phyloP scores from a whole-genome alignment of 345 rosid species.

The Populus alba region DNA sequence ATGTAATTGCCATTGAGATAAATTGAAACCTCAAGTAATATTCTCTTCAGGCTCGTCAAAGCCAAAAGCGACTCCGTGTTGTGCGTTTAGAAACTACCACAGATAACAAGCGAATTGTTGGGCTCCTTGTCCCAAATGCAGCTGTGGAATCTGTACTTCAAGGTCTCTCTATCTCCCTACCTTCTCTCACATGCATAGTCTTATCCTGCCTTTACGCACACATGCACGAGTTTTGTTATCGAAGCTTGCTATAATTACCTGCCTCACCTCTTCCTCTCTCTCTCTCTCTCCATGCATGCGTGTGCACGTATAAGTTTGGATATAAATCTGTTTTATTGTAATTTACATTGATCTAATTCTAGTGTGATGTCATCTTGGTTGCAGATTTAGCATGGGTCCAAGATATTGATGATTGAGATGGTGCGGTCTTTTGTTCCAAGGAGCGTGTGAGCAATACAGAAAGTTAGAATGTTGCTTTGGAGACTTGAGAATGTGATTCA shows the following conservation, averaged over 20 bases:
- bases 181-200: not conserved
- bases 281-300: accelerated
- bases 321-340: not conserved
- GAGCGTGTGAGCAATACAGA: no score
- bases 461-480: not conserved
- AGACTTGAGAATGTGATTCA: not conserved
- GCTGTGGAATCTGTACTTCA: conserved; percentile 88
- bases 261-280: not conserved
- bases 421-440: not conserved
- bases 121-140: conserved; percentile 85
- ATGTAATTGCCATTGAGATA: not conserved
- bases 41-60: conserved; percentile 67
- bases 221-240: not conserved
- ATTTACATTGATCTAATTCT: not conserved
- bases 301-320: no score
- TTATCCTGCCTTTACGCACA: not conserved
- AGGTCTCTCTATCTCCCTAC: conserved; percentile 49
- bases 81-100: conserved; percentile 82
- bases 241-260: not conserved
- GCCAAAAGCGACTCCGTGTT: conserved; percentile 84
- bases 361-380: not conserved
- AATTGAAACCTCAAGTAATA: conserved; percentile 5
- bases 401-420: conserved; percentile 70
- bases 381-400: conserved; percentile 98
- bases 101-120: conserved; percentile 77